These are phyloP conservation scores for Podila epigama DNA, from an alignment of 192 early-diverging fungal species.

Conservation along the genomic window DNA sequence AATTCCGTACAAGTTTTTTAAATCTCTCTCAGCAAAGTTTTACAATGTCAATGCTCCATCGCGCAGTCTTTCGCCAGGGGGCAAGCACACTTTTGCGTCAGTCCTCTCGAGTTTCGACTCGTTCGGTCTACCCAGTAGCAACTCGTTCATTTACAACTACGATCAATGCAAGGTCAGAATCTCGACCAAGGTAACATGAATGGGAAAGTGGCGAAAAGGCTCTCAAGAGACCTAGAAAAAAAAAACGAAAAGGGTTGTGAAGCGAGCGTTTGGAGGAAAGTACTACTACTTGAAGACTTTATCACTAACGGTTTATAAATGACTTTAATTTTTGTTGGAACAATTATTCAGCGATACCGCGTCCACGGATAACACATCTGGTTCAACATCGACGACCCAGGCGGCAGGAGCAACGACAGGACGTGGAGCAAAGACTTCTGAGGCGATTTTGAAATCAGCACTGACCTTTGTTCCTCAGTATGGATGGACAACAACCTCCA, in stretches of 20 bases:
- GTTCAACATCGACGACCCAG: background rate
- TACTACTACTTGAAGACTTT: background rate
- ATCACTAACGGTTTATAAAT: background rate
- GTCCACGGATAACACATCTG: no score
- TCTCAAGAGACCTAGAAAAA: no score
- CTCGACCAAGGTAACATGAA: background rate
- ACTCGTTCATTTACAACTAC: background rate
- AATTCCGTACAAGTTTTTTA: no score
- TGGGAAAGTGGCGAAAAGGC: no score
- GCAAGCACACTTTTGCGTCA: background rate
- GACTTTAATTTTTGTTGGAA: no score
- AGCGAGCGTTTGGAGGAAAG: no score
- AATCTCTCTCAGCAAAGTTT: background rate
- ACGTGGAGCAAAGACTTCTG: conserved; percentile 9
- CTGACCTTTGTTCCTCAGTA: conserved; percentile 69
- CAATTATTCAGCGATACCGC: no score
- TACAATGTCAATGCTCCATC: background rate
- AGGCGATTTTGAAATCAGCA: conserved; percentile 67
- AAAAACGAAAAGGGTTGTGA: no score
- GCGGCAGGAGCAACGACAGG: background rate
- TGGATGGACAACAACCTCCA: conserved; percentile 79
- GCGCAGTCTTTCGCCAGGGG: background rate
- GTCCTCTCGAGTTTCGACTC: background rate
- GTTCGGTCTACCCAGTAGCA: background rate
- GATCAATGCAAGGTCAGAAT: background rate